Percentiles rank a stretch among this genome's conserved stretches.
These are phyloP conservation scores for Epipyxis sp. DNA, from an alignment of 108 stramenopile genomes.

Conservation along the genomic window DNA sequence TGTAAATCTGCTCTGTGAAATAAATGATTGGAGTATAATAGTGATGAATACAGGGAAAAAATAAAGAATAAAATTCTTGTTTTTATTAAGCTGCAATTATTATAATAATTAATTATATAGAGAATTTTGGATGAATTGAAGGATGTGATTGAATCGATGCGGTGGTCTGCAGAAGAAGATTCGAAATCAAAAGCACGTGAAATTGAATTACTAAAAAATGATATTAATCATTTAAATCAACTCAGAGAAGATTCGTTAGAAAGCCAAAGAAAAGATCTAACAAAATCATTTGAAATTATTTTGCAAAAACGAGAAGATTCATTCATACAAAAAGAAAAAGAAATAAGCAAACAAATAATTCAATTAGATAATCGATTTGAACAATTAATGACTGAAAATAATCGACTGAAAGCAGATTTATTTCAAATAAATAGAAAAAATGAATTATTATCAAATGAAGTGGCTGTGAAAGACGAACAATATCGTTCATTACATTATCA, in stretches of 20 bases:
- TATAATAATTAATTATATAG: too few species aligned
- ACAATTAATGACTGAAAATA: neutral
- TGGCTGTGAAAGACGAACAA: neutral
- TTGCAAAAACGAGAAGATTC: conserved; percentile 22
- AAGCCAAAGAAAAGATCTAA: conserved; percentile 13
- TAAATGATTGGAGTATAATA: too few species aligned
- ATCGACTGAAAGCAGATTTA: neutral
- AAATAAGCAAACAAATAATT: neutral
- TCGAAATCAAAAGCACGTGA: neutral
- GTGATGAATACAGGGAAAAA: too few species aligned
- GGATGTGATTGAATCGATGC: conserved; percentile 24
- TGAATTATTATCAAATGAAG: neutral
- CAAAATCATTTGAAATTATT: conserved; percentile 11
- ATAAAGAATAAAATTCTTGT: too few species aligned
- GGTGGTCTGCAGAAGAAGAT: conserved; percentile 14
- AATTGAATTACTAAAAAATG: neutral
- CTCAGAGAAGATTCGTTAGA: conserved; percentile 13
- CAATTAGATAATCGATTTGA: conserved; percentile 8
- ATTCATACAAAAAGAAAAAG: neutral
- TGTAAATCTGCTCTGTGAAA: too few species aligned
- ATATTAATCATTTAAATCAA: neutral
- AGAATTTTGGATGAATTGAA: neutral
- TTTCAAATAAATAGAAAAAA: neutral
- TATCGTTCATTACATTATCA: neutral
- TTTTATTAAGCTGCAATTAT: too few species aligned